These are phyloP conservation scores for Pestalotiopsis sp. DNA, from an alignment of 2,329 filamentous ascomycete genomes.

Conservation along the genomic window DNA sequence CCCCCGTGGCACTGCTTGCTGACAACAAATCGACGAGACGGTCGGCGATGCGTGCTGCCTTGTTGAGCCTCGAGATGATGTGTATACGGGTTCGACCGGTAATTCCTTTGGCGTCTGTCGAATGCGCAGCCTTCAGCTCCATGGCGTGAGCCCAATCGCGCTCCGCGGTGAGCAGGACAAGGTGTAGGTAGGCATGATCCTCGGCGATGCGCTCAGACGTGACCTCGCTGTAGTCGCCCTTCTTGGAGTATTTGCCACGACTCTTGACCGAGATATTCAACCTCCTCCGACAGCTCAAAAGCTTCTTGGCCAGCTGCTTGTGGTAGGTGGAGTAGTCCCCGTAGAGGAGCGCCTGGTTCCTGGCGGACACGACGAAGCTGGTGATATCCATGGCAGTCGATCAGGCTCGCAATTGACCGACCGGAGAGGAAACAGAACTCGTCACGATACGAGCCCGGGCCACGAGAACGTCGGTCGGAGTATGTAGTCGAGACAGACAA, in stretches of 20 bases:
- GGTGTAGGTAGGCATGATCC: conserved; percentile 76
- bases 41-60: conserved; percentile 73
- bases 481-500: background rate
- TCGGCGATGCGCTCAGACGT: conserved; percentile 74
- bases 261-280: conserved; percentile 82
- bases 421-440: background rate
- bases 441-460: background rate
- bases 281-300: conserved; percentile 83
- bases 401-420: background rate
- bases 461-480: background rate
- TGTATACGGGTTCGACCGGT: conserved; percentile 81
- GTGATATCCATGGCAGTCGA: conserved; percentile 80
- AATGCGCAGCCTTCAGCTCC: conserved; percentile 85
- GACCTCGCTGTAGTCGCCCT: conserved; percentile 53
- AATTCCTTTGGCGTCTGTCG: conserved; percentile 78
- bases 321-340: conserved; percentile 90
- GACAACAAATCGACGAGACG: conserved; percentile 69
- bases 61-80: conserved; percentile 84
- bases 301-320: conserved; percentile 74
- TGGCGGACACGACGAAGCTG: conserved; percentile 74
- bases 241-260: conserved; percentile 81
- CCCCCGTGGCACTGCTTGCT: conserved; percentile 64
- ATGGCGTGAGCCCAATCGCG: conserved; percentile 95
- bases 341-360: conserved; percentile 82
- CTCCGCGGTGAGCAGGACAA: conserved; percentile 86